Percentiles rank a stretch among this genome's conserved stretches.
Evolutionary conservation across 148 eudicot species (phyloP).

Genomic region (Talinum fruticosum): DNA sequence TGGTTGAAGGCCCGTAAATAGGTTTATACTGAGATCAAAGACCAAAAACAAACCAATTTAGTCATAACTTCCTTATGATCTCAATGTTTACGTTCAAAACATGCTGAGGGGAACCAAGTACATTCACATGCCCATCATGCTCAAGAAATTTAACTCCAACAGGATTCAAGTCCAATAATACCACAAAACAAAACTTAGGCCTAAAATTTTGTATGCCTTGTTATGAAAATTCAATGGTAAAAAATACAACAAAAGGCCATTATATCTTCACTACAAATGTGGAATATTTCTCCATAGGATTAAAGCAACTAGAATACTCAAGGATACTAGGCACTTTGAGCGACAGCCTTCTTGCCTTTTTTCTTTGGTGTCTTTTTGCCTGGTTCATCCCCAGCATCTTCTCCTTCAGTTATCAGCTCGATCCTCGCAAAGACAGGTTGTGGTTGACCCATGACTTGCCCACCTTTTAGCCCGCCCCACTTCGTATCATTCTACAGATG

Average conservation of each 20-base stretch:
- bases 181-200: neutral
- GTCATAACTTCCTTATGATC: no score
- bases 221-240: neutral
- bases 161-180: neutral
- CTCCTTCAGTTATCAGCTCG: constrained; percentile 43
- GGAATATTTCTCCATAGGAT: neutral
- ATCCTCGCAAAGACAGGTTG: constrained; percentile 79
- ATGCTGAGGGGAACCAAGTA: no score
- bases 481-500: constrained; percentile 65
- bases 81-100: no score
- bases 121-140: neutral
- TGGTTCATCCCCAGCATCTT: constrained; percentile 27
- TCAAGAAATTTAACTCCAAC: neutral
- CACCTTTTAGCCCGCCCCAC: constrained; percentile 91
- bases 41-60: no score
- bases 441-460: constrained; percentile 76
- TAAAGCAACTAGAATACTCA: neutral
- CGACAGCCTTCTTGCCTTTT: constrained; percentile 49
- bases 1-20: no score
- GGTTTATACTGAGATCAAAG: no score
- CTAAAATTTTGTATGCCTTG: neutral
- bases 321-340: constrained; percentile 46
- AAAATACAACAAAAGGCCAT: neutral
- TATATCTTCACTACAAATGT: no score
- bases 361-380: constrained; percentile 50